Conservation (phyloP, 1,284 basidiomycete species). For the Kwoniella shivajii region DNA sequence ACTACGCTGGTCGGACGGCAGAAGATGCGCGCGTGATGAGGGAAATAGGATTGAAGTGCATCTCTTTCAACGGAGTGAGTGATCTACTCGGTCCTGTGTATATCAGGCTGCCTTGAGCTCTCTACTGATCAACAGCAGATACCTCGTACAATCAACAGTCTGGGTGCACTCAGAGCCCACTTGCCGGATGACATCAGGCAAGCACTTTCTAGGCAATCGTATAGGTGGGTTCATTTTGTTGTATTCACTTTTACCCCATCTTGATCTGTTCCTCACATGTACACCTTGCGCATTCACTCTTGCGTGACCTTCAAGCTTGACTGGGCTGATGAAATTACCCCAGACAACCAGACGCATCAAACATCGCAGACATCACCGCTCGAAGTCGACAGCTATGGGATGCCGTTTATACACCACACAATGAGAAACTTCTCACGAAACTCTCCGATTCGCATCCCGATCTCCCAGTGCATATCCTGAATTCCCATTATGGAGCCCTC, state of each 20-base stretch:
- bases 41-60: constrained; percentile 90
- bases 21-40: constrained; percentile 66
- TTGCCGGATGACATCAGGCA: constrained; percentile 76
- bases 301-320: background rate
- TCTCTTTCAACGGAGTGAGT: constrained; percentile 82
- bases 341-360: constrained; percentile 66
- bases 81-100: background rate
- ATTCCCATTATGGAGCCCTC: constrained; percentile 81
- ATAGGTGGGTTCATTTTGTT: constrained; percentile 60
- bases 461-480: constrained; percentile 82
- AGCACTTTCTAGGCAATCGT: constrained; percentile 66
- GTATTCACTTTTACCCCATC: background rate
- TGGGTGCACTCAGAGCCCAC: constrained; percentile 71
- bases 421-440: constrained; percentile 84
- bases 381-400: constrained; percentile 79
- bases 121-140: constrained; percentile 14
- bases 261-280: background rate
- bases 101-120: background rate
- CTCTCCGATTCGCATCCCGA: constrained; percentile 73
- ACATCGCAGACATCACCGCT: constrained; percentile 66
- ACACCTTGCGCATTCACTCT: background rate
- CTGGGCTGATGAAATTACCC: background rate
- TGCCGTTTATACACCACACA: constrained; percentile 88
- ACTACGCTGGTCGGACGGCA: constrained; percentile 34
- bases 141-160: constrained; percentile 68